Evolutionary conservation across 306 rosid species (phyloP).

Genomic region (Citrullus mucosospermus): DNA sequence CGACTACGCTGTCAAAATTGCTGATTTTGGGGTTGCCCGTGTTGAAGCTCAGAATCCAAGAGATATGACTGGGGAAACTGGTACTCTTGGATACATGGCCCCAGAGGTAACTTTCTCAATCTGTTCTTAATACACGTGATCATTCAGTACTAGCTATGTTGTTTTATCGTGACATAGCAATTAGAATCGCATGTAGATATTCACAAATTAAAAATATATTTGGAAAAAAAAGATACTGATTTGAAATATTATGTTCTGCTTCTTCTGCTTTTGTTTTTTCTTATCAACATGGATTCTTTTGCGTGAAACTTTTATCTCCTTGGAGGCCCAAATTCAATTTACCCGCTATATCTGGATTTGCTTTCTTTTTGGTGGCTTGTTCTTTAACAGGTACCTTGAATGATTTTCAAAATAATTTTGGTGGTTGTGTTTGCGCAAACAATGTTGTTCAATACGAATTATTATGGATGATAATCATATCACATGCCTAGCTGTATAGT

Average conservation of each 20-base stretch:
- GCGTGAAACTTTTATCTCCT: background rate
- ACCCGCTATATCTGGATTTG: background rate
- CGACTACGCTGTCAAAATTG: conserved; percentile 32
- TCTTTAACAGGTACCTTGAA: background rate
- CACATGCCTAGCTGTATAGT: background rate
- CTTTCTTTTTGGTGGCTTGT: background rate
- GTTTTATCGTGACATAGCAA: background rate
- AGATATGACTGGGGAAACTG: conserved; percentile 83
- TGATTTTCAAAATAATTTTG: background rate
- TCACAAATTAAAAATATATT: background rate
- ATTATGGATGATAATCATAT: background rate
- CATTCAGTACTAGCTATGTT: background rate
- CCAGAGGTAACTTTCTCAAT: conserved; percentile 41
- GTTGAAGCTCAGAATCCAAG: conserved; percentile 69
- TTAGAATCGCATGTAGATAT: background rate
- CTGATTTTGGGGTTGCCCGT: conserved; percentile 75
- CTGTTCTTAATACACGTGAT: background rate
- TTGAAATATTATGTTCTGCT: background rate
- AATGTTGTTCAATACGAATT: background rate
- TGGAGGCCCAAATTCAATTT: background rate
- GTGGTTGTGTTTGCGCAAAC: background rate
- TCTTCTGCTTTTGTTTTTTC: too few relatives aligned
- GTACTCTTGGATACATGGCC: conserved; percentile 76
- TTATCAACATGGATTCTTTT: background rate
- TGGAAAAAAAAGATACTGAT: background rate